Evolutionary conservation across 2,329 filamentous ascomycete species (phyloP), one percentile per base, ranked within the genome.

Genomic region (Diaporthe nobilis): DNA sequence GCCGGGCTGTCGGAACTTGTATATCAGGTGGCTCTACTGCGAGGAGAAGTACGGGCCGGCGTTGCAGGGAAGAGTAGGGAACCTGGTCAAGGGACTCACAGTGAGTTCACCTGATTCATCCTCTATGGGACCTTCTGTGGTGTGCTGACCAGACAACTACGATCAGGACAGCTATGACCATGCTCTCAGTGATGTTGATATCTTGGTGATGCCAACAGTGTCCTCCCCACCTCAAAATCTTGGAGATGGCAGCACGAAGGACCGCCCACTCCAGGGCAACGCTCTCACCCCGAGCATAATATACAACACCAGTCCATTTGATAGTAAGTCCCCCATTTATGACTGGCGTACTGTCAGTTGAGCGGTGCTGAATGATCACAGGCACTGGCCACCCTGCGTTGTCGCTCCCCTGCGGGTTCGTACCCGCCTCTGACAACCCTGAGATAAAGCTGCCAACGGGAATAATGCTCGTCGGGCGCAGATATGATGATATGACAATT

Each of bases 151-250:
- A 25, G 3, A 53, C 4, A 15, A 31, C 8, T 39, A n/a, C 4
- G 25, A 42, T 4, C n/a, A 76, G 74, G 74, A 83, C 13, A 87
- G 86, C 1, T 90, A 90, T 77, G 87, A 90, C 77, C 67, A 78
- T n/a, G 87, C 84, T 0, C 78, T 89, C 4, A 80, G 84, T 61
- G 79, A 85, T 0, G 82, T 87, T 1, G 88, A 90, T 77, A 82
- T 90, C 2, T 81, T 90, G 4, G 78, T 90, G 49, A 87, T 87
- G n/a, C 86, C 87, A 1, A 85, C 83, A 0, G 83, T 88, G 9
- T 86, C 86, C 0, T 85, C 84, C 77, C 85, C 85, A 28, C 75
- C 72, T 34, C 55, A 31, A 22, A 67, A 71, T 28, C 60, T 74
- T 53, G 72, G 72, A 22, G 60, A 75, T 22, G 72, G 71, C 17